Evolutionary conservation across 106 monocot species (phyloP), one percentile per base, ranked within the genome.

Genomic region (Allium cepa): DNA sequence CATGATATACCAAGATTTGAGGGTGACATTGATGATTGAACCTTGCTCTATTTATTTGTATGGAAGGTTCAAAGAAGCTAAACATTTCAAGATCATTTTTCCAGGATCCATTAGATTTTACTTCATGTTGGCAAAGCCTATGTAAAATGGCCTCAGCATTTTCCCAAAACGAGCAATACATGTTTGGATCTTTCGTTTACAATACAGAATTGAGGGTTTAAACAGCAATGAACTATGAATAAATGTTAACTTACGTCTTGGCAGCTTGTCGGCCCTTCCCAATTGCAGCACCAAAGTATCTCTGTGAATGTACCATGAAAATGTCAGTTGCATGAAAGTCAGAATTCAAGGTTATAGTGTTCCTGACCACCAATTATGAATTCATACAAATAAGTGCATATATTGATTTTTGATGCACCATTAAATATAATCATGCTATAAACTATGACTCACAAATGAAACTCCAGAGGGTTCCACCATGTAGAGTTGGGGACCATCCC

Each of bases 401-500:
- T 55, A 7, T 55, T 55, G 15, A 36, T 36, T 36, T 36, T 36
- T 36, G 36, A 36, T 36, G 36, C 36, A 36, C 36, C 36, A 36
- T 2, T 36, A 36, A 36, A 36, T 36, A 36, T 5, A 36, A 36
- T 36, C 36, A 36, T 36, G 36, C 3, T 36, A 36, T 36, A 36
- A 36, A 36, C 36, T 36, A 11, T 7, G 27, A 82, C 96, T 96
- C 72, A 96, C 96, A 79, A 92, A 92, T 26, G 92, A 97, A 26
- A 99, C 71, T 26, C 97, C 97, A 27, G 92, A 97, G 11, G 92
- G 92, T 83, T 97, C 97, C 63, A 99, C 73, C 90, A 93, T 83
- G 84, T 87, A 92, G 15, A 99, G 79, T 71, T 99, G 90, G 60
- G 92, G 97, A 16, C 97, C 97, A 79, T 99, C 90, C 73, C 92